Base-by-base conservation (phyloP, 306 rosid genomes). In the Citrullus colocynthis region DNA sequence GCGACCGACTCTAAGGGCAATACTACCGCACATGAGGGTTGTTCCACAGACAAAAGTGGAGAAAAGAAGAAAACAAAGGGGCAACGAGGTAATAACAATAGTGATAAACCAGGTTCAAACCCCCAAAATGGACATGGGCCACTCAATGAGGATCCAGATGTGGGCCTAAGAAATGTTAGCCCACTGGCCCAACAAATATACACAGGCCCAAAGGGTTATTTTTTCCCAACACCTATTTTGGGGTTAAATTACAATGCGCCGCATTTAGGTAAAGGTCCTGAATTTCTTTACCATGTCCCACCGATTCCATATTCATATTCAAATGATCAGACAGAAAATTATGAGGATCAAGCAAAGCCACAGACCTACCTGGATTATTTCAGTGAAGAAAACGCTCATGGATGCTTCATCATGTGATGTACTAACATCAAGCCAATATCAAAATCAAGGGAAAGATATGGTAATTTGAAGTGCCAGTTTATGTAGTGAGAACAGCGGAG, bases 341-440 rank as follows among this genome's bases (percentile, higher is more conserved):
- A 84, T 58, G 80, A 73, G 16, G 7, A 87, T 67, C 91, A 82
- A 66, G 80, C 86, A 11, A 14, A 73, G 61, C 85, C 86, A 28
- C 76, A 79, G 77, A 84, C 83, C 67, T 72, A 80, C 39, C 80
- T 88, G 65, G 90, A 89, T 85, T 84, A 89, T 61, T 94, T 91
- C 80, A 94, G 97, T 59, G 98, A 94, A 80, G 98, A 94, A 62
- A 91, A 94, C 82, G 88, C 87, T 6, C 85, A 89, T 81, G 98
- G 90, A 0, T 91, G 96, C 78, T 86, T 74, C 67, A 77, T 93
- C 69, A 90, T 93, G 97, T 93, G 87, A 91, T 52, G 17, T 45
- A 45, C 41, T 7, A 28, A 49, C 18, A 55, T 57, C 48, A 16
- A 74, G 28, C 61, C 28, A 51, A 32, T 24, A 39, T 20, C 15